phyloP scores from a whole-genome alignment of 176 grass and related monocot genomes.

The Cymbopogon citratus region DNA sequence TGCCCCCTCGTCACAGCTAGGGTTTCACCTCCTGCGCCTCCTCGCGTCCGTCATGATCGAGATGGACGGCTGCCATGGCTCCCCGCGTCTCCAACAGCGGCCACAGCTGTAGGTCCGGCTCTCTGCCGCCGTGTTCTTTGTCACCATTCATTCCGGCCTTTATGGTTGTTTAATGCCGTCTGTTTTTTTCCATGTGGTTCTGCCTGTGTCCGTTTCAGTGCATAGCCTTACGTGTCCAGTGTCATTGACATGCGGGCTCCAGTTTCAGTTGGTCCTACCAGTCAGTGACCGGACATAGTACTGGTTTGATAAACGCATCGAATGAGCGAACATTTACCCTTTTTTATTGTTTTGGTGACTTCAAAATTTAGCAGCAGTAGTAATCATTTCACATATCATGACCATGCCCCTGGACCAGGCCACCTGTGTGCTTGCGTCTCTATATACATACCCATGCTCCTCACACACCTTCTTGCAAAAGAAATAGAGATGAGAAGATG shows the following conservation, averaged over 20 bases:
- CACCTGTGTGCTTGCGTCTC: constrained; percentile 19
- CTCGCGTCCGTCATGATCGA: neutral
- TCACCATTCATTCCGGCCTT: constrained; percentile 51
- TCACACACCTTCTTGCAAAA: constrained; percentile 27
- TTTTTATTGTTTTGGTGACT: constrained; percentile 23
- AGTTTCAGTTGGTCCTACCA: neutral
- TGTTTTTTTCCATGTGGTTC: constrained; percentile 36
- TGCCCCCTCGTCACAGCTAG: constrained; percentile 29
- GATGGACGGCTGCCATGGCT: constrained; percentile 17
- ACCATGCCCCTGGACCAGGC: constrained; percentile 29
- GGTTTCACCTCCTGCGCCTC: constrained; percentile 23
- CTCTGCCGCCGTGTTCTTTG: constrained; percentile 49
- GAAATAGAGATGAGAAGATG: neutral
- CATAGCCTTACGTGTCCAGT: neutral
- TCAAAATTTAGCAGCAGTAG: constrained; percentile 24
- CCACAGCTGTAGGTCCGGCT: constrained; percentile 47
- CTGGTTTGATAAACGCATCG: neutral
- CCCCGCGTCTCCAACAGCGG: neutral
- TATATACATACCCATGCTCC: constrained; percentile 48
- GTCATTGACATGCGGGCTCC: neutral
- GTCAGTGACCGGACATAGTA: neutral
- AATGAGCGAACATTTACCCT: neutral
- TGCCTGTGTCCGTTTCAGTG: neutral
- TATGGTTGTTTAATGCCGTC: constrained; percentile 60
- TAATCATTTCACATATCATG: constrained; percentile 95